A percentile compares a stretch with the other conserved stretches of the same genome.
Conservation (phyloP, 225 moss, liverwort and hornwort genomes). For the Neckera pumila region DNA sequence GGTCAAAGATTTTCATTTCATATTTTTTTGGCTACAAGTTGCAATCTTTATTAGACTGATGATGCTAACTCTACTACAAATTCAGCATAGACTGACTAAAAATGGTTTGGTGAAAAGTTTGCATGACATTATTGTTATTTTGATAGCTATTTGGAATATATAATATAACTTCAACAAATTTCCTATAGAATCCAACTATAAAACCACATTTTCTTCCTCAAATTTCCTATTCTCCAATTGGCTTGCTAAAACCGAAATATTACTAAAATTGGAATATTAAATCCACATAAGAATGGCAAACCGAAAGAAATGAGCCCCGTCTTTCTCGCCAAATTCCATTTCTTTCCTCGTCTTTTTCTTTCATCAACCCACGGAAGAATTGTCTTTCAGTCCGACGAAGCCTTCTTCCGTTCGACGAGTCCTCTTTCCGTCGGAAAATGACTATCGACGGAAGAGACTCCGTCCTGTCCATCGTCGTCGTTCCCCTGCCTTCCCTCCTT, state of each 20-base stretch:
- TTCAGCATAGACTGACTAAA: fast-evolving
- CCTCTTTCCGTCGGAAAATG: background rate
- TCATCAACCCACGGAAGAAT: background rate
- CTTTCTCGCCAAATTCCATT: background rate
- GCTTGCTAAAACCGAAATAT: background rate
- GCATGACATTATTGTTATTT: background rate
- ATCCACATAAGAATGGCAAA: background rate
- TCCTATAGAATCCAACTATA: background rate
- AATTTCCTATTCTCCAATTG: background rate
- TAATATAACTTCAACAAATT: background rate
- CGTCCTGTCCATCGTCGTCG: background rate
- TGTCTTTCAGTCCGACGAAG: background rate
- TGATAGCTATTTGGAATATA: background rate
- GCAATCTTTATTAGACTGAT: background rate
- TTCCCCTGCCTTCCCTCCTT: background rate
- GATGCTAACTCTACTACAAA: background rate
- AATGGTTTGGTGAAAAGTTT: background rate
- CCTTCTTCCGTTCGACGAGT: background rate
- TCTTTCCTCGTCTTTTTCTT: background rate
- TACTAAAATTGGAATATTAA: background rate
- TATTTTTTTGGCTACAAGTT: background rate
- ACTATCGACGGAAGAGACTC: too few species aligned
- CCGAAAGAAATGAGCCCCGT: background rate
- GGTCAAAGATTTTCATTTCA: background rate
- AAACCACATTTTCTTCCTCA: background rate